Percentiles rank a stretch among this genome's conserved stretches.
Evolutionary conservation across 805 yeast genomes (phyloP).

Genomic region (Kodamaea neixiangensis): DNA sequence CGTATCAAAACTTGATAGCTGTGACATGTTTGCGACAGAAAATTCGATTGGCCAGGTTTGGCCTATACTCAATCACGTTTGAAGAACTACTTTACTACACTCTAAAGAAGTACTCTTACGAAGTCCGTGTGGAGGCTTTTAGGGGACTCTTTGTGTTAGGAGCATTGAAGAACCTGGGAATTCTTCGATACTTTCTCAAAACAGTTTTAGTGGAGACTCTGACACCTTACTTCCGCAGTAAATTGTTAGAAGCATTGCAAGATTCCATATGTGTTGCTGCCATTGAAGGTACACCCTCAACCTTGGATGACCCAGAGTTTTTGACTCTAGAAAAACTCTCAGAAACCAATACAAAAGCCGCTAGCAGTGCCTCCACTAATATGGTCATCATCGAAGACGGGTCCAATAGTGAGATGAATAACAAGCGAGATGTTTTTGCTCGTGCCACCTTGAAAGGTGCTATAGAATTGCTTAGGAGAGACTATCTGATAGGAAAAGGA

Average conservation of each 20-base stretch:
- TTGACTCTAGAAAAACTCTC: constrained; percentile 32
- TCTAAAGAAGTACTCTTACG: constrained; percentile 43
- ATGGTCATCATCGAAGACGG: constrained; percentile 62
- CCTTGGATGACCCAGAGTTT: constrained; percentile 68
- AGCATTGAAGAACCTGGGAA: constrained; percentile 64
- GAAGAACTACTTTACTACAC: constrained; percentile 60
- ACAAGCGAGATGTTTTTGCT: constrained; percentile 65
- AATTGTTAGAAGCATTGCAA: constrained; percentile 49
- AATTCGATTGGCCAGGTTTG: constrained; percentile 56
- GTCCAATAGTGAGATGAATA: constrained; percentile 41
- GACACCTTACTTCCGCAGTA: constrained; percentile 52
- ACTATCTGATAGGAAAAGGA: constrained; percentile 56
- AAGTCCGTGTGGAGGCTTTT: constrained; percentile 67
- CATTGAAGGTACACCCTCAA: constrained; percentile 56
- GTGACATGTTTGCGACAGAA: constrained; percentile 59
- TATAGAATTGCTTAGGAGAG: constrained; percentile 62
- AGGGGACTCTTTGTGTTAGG: constrained; percentile 71
- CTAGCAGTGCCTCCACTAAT: constrained; percentile 24
- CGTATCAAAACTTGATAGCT: constrained; percentile 60
- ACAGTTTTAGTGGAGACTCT: constrained; percentile 53
- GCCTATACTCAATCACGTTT: constrained; percentile 52
- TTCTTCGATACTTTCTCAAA: constrained; percentile 64
- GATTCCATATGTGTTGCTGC: constrained; percentile 67
- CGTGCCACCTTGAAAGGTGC: constrained; percentile 67
- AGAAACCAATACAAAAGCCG: constrained; percentile 21